phyloP scores from a whole-genome alignment of 345 rosid species.

The Raphanus sativus region DNA sequence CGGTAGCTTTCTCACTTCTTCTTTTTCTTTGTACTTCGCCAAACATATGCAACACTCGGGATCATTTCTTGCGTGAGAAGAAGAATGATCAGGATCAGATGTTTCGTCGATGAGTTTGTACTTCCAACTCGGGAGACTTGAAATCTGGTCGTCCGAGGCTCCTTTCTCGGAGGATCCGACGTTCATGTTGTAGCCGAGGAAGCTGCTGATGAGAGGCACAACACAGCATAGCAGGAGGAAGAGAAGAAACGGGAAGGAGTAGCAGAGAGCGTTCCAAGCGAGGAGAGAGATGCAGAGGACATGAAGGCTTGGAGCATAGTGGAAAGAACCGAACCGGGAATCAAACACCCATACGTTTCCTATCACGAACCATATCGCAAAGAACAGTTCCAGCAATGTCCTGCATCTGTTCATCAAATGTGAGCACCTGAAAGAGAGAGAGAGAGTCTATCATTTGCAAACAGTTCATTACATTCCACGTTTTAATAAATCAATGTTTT shows the following conservation, averaged over 20 bases:
- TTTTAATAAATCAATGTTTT: no score
- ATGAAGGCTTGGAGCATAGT: slow-evolving; percentile 75
- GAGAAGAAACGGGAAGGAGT: slow-evolving; percentile 87
- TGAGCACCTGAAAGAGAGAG: slow-evolving; percentile 47
- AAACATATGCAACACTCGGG: slow-evolving; percentile 91
- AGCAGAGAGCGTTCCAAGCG: slow-evolving; percentile 89
- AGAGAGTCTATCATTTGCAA: no score
- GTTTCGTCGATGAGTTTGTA: slow-evolving; percentile 53
- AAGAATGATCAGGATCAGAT: slow-evolving; percentile 18
- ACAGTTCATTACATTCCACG: no score
- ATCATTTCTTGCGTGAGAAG: slow-evolving; percentile 40
- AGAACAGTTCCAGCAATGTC: slow-evolving; percentile 86
- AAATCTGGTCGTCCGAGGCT: slow-evolving; percentile 92
- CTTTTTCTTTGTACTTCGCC: slow-evolving; percentile 78
- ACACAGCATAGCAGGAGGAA: slow-evolving; percentile 86
- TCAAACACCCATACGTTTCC: slow-evolving; percentile 97
- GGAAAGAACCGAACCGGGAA: slow-evolving; percentile 82
- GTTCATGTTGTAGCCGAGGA: slow-evolving; percentile 95
- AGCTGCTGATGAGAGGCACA: slow-evolving; percentile 72
- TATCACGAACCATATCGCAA: slow-evolving; percentile 97
- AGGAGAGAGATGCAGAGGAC: slow-evolving; percentile 84
- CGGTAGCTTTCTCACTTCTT: slow-evolving; percentile 80
- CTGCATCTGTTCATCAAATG: slow-evolving; percentile 90
- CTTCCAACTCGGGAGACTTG: slow-evolving; percentile 71
- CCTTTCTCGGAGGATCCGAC: slow-evolving; percentile 65